Evolutionary conservation across 179 eudicot species (phyloP).

Genomic region (Spinacia oleracea): DNA sequence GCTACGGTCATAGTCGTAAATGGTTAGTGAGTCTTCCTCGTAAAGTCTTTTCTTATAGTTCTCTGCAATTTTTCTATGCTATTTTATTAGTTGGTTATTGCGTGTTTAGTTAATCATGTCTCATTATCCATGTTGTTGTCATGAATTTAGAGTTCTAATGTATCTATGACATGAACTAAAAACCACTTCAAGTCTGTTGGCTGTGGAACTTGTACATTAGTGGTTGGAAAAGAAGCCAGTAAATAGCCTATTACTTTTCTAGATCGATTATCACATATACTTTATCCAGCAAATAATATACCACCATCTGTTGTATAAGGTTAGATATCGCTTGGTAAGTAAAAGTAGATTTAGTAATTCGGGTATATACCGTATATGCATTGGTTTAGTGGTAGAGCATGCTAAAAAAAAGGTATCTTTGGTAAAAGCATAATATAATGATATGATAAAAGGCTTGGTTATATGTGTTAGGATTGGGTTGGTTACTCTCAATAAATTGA

Average conservation of each 20-base stretch:
- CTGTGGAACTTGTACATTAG: neutral
- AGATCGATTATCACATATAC: neutral
- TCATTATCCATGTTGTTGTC: neutral
- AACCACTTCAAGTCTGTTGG: neutral
- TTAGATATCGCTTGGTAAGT: neutral
- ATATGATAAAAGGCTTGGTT: no score
- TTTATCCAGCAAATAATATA: neutral
- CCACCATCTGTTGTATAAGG: conserved; percentile 5
- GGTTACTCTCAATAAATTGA: no score
- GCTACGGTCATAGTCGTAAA: conserved; percentile 52
- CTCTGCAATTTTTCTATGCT: conserved; percentile 5
- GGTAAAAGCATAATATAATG: no score
- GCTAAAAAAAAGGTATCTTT: no score
- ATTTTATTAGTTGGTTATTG: neutral
- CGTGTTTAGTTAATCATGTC: neutral
- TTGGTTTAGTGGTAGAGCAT: no score
- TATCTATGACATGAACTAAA: neutral
- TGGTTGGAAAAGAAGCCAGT: neutral
- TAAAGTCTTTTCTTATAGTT: neutral
- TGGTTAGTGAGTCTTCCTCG: no score
- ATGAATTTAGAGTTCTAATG: neutral
- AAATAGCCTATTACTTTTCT: neutral
- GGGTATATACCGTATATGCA: neutral
- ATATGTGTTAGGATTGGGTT: no score
- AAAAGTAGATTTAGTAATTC: neutral